These are phyloP conservation scores for Rhododendron griersonianum DNA, from an alignment of 148 eudicot species.

Conservation along the genomic window DNA sequence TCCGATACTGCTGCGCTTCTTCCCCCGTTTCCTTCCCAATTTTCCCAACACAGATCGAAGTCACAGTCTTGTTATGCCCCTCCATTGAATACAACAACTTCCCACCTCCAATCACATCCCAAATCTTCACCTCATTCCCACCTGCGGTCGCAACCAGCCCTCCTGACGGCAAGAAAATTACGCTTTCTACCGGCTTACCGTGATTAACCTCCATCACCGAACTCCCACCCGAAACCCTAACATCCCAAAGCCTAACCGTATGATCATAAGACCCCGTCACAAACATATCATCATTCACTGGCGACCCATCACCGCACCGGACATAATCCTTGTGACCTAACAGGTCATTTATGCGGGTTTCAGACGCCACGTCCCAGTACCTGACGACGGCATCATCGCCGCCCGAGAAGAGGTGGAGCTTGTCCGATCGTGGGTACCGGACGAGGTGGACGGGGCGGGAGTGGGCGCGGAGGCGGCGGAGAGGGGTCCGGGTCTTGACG, in stretches of 20 bases:
- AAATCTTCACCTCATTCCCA: slow-evolving; percentile 79
- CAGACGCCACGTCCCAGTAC: slow-evolving; percentile 78
- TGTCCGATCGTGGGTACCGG: slow-evolving; percentile 53
- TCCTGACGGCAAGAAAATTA: slow-evolving; percentile 72
- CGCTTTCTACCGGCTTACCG: slow-evolving; percentile 78
- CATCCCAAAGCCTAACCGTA: slow-evolving; percentile 82
- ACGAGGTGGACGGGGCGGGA: slow-evolving; percentile 53
- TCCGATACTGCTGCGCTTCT: slow-evolving; percentile 52
- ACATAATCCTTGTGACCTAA: slow-evolving; percentile 88
- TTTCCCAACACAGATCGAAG: slow-evolving; percentile 73
- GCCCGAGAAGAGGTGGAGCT: slow-evolving; percentile 61
- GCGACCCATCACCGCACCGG: slow-evolving; percentile 52
- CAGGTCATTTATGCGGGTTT: slow-evolving; percentile 31
- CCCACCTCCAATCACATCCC: slow-evolving; percentile 97
- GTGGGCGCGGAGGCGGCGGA: slow-evolving; percentile 55
- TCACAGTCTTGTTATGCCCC: slow-evolving; percentile 85
- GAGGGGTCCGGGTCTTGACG: slow-evolving; percentile 40
- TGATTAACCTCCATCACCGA: slow-evolving; percentile 61
- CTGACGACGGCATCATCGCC: slow-evolving; percentile 69
- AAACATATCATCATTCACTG: slow-evolving; percentile 71
- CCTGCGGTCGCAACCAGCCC: slow-evolving; percentile 80
- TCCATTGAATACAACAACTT: slow-evolving; percentile 68
- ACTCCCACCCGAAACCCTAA: slow-evolving; percentile 36
- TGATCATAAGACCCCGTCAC: slow-evolving; percentile 85
- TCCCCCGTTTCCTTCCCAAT: slow-evolving; percentile 53